These are phyloP conservation scores for Draba incana DNA, from an alignment of 345 rosid genomes.

Conservation along the genomic window DNA sequence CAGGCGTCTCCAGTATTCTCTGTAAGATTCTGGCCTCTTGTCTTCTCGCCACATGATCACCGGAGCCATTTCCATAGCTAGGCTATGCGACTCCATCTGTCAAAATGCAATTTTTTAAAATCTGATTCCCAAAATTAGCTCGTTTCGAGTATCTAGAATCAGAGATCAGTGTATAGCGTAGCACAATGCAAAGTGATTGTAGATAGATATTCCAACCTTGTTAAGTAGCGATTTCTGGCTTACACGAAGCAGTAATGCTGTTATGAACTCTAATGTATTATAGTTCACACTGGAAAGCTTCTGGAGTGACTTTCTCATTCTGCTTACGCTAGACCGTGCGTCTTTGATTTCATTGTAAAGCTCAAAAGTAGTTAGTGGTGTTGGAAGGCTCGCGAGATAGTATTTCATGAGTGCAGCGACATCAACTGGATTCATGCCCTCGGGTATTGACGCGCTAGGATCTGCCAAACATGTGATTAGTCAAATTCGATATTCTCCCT, in stretches of 20 bases:
- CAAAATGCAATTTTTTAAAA: too few relatives aligned
- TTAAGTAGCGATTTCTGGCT: constrained; percentile 84
- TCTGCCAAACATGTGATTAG: constrained; percentile 49
- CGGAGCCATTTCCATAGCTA: constrained; percentile 90
- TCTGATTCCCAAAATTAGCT: too few relatives aligned
- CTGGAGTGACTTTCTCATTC: constrained; percentile 71
- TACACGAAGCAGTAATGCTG: constrained; percentile 78
- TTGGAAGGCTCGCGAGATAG: constrained; percentile 94
- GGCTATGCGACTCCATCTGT: constrained; percentile 90
- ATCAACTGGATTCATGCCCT: constrained; percentile 70
- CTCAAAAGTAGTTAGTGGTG: constrained; percentile 80
- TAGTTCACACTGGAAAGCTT: constrained; percentile 84
- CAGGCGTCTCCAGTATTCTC: constrained; percentile 70
- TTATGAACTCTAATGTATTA: constrained; percentile 82
- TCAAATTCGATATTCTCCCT: background rate
- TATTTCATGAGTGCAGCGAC: constrained; percentile 77
- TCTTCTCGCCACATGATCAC: constrained; percentile 87
- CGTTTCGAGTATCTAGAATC: background rate
- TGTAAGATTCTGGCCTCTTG: constrained; percentile 62
- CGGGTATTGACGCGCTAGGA: constrained; percentile 70
- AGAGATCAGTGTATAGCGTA: background rate
- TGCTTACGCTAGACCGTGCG: constrained; percentile 69
- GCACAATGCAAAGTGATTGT: background rate
- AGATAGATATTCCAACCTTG: constrained; percentile 55
- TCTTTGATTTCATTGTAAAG: constrained; percentile 74